A percentile compares a stretch with the other conserved stretches of the same genome.
Conservation (phyloP, 768 basidiomycete species). For the Tephrocybe sp. region DNA sequence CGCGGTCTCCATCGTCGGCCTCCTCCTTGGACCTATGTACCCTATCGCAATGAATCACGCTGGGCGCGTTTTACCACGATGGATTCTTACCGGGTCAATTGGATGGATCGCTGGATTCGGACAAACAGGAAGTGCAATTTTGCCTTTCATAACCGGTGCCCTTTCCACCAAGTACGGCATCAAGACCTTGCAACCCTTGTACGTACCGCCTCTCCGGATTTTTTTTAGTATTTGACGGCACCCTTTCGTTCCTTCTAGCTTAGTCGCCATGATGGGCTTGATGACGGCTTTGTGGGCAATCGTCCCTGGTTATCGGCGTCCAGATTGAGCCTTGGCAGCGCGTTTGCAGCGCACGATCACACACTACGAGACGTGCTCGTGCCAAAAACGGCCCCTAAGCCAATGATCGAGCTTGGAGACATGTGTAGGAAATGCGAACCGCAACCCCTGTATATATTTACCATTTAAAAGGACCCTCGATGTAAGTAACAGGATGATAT, state of each 20-base stretch:
- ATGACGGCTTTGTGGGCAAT: constrained; percentile 57
- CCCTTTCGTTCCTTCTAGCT: constrained; percentile 25
- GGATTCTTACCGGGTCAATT: constrained; percentile 62
- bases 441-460: too few relatives aligned
- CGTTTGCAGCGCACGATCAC: neutral
- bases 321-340: constrained; percentile 10
- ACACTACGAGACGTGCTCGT: too few relatives aligned
- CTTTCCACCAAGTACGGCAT: constrained; percentile 64
- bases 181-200: constrained; percentile 60
- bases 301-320: constrained; percentile 32
- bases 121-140: constrained; percentile 65
- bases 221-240: neutral
- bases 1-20: constrained; percentile 60
- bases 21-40: constrained; percentile 75
- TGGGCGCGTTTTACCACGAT: constrained; percentile 63
- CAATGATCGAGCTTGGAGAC: too few relatives aligned
- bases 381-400: too few relatives aligned
- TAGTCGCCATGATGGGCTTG: constrained; percentile 59
- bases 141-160: constrained; percentile 74
- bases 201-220: constrained; percentile 21
- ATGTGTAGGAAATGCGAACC: too few relatives aligned
- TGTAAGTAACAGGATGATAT: too few relatives aligned
- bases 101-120: constrained; percentile 71
- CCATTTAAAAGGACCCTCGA: too few relatives aligned
- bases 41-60: constrained; percentile 73